Conservation (phyloP, 345 rosid species). For the Ricinus communis region DNA sequence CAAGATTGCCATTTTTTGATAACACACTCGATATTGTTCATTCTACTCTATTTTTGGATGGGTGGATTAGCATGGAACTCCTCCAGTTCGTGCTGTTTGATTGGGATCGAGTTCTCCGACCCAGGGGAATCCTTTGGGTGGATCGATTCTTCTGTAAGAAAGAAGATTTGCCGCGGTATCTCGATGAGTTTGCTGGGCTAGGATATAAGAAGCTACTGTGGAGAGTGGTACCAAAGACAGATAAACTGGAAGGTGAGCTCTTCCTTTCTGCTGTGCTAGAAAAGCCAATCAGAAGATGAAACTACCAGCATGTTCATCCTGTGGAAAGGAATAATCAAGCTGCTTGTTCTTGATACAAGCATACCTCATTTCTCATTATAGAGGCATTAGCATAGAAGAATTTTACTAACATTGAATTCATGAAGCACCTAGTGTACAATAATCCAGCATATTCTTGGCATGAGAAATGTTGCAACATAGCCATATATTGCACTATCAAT, state of each 20-base stretch:
- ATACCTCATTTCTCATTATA: too few species aligned
- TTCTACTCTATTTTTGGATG: constrained; percentile 48
- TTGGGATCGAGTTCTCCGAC: constrained; percentile 54
- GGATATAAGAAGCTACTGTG: constrained; percentile 44
- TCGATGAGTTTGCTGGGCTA: constrained; percentile 44
- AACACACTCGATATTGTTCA: constrained; percentile 56
- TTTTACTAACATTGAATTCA: too few species aligned
- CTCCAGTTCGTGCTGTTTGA: constrained; percentile 48
- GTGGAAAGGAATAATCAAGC: too few species aligned
- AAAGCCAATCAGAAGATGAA: constrained; percentile 41
- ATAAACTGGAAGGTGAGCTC: constrained; percentile 41
- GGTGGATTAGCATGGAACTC: constrained; percentile 49
- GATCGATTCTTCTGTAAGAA: constrained; percentile 56
- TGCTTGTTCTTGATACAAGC: too few species aligned
- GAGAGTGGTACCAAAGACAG: constrained; percentile 50
- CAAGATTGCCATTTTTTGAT: constrained; percentile 59
- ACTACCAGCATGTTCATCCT: background rate
- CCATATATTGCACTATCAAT: background rate
- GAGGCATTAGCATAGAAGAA: too few species aligned
- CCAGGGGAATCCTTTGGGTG: constrained; percentile 49
- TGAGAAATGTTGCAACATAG: background rate
- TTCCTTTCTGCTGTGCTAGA: constrained; percentile 62
- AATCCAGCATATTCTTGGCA: background rate
- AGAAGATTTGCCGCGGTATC: constrained; percentile 39
- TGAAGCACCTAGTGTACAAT: too few species aligned